A percentile compares a stretch with the other conserved stretches of the same genome.
These are phyloP conservation scores for Hypoxylon sp. DNA, from an alignment of 2,329 filamentous ascomycete genomes.

Conservation along the genomic window DNA sequence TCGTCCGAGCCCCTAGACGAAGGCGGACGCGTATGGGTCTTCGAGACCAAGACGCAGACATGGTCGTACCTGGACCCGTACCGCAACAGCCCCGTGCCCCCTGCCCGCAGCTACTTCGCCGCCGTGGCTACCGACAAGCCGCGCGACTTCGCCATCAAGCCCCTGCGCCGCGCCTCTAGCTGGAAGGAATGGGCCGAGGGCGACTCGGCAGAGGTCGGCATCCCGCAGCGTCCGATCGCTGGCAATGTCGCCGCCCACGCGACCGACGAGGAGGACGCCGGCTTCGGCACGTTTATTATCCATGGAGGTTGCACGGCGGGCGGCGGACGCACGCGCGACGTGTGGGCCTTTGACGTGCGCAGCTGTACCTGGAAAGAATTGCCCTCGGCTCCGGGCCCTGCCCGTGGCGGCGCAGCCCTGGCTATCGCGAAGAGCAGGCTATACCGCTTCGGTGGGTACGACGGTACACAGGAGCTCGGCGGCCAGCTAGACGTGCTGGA, in stretches of 20 bases:
- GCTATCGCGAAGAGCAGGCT: conserved; percentile 73
- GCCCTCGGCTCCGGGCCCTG: conserved; percentile 74
- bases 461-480: conserved; percentile 77
- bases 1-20: conserved; percentile 79
- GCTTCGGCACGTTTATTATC: conserved; percentile 77
- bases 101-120: conserved; percentile 78
- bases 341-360: conserved; percentile 82
- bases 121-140: conserved; percentile 70
- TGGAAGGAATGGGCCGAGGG: conserved; percentile 70
- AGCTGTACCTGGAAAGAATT: conserved; percentile 76
- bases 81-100: conserved; percentile 64
- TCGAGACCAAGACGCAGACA: conserved; percentile 71
- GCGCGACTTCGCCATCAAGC: conserved; percentile 60
- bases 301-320: conserved; percentile 80
- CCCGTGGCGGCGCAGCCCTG: conserved; percentile 76
- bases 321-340: conserved; percentile 72
- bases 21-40: conserved; percentile 80
- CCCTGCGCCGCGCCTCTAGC: conserved; percentile 56
- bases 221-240: conserved; percentile 70
- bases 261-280: conserved; percentile 71
- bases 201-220: conserved; percentile 66
- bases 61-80: conserved; percentile 76
- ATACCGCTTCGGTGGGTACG: conserved; percentile 85
- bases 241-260: conserved; percentile 70
- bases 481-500: conserved; percentile 77